A percentile compares a stretch with the other conserved stretches of the same genome.
phyloP scores from a whole-genome alignment of 768 basidiomycete genomes.

The Naganishia vishniacii region DNA sequence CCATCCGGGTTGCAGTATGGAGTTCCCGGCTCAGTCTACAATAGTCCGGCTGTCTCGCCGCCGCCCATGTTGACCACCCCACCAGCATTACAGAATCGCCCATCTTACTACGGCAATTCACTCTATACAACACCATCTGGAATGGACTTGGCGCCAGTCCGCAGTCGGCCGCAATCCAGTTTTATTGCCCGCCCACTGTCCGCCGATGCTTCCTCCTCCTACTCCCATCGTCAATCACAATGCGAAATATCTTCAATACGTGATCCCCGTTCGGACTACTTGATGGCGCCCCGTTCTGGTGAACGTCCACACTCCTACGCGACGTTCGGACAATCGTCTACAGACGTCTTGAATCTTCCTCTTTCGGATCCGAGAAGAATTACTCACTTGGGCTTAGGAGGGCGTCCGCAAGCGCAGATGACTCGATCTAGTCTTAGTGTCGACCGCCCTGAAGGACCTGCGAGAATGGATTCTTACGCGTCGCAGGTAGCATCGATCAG shows the following conservation, averaged over 20 bases:
- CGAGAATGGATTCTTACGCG: not conserved
- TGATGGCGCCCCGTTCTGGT: not conserved
- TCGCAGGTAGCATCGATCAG: slow-evolving; percentile 4
- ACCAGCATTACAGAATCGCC: slow-evolving; percentile 14
- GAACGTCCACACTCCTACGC: slow-evolving; percentile 21
- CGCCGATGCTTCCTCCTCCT: slow-evolving; percentile 24
- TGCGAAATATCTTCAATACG: slow-evolving; percentile 22
- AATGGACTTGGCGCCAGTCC: slow-evolving; percentile 1
- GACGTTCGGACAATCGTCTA: slow-evolving; percentile 18
- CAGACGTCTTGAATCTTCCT: not conserved
- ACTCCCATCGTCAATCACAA: slow-evolving; percentile 24
- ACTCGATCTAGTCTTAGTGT: slow-evolving; percentile 8
- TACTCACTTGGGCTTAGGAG: slow-evolving; percentile 7
- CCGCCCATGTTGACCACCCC: slow-evolving; percentile 8
- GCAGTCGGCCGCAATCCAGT: slow-evolving; percentile 10
- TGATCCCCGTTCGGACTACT: slow-evolving; percentile 16
- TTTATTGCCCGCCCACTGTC: slow-evolving; percentile 25
- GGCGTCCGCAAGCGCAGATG: not conserved
- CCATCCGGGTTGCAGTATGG: slow-evolving; percentile 9
- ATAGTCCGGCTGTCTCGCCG: not conserved
- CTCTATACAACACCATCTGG: not conserved
- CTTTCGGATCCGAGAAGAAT: slow-evolving; percentile 17
- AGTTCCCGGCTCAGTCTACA: slow-evolving; percentile 9
- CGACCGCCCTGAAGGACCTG: slow-evolving; percentile 9
- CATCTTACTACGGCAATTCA: slow-evolving; percentile 12